Evolutionary conservation across 805 yeast species (phyloP), one percentile per base, ranked within the genome.

Genomic region (Candida corydali): DNA sequence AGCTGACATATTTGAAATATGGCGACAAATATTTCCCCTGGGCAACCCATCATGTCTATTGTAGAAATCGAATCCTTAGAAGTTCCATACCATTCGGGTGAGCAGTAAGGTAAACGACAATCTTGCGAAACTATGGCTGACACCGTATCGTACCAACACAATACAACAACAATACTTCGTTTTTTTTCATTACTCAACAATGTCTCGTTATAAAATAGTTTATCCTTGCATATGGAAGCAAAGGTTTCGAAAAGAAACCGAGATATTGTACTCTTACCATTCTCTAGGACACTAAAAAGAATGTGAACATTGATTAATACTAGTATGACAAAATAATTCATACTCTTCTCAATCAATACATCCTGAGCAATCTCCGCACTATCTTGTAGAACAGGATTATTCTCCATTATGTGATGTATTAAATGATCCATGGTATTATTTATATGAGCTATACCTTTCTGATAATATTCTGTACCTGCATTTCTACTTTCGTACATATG

Each of bases 61-160:
- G 79, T 74, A 12, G 80, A 73, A 4, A 70, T 61, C 8, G 50
- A 47, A 39, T 65, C 70, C 18, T 52, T 46, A 7, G 61, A 54
- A 3, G 58, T 42, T 2, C 81, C 81, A 44, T 73, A 75, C 78
- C 80, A 76, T 14, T 55, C 63, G 8, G 73, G 70, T 19, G 63
- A 67, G 51, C 79, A 74, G 38, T 58, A 74, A 0, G 82, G 81
- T 20, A 74, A 47, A 12, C 82, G 53, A 44, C 75, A 75, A 50
- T 76, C 81, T 1, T 80, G 76, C 1, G 80, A 73, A 2, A 71
- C 75, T 10, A 76, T 55, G 1, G 81, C 77, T 19, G 75, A 58
- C 4, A 76, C 71, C 0, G 81, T 76, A 44, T 76, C 82, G 49
- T 71, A 76, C 82, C 82, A 76, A 0, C 79, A 69, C 11, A 76